A percentile compares a stretch with the other conserved stretches of the same genome.
These are phyloP conservation scores for Chondrostereum purpureum DNA, from an alignment of 1,284 basidiomycete species.

Conservation along the genomic window DNA sequence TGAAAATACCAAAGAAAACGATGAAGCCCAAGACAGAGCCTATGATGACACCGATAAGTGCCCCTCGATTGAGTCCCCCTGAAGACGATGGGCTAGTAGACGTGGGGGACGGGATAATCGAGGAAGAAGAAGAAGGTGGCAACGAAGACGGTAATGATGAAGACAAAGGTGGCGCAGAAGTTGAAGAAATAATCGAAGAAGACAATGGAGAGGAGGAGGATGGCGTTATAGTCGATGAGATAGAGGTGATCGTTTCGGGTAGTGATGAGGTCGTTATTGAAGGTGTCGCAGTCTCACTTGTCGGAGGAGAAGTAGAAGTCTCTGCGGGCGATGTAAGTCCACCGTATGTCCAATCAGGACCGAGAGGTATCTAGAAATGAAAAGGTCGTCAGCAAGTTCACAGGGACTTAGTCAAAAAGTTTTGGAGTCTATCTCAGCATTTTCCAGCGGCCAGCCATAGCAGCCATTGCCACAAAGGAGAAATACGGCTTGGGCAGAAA, in stretches of 20 bases:
- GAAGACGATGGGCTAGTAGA: slow-evolving; percentile 10
- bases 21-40: slow-evolving; percentile 34
- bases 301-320: slow-evolving; percentile 20
- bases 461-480: no score
- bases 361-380: slow-evolving; percentile 54
- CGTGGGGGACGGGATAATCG: slow-evolving; percentile 19
- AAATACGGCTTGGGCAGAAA: no score
- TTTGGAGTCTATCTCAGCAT: no score
- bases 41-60: slow-evolving; percentile 24
- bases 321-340: slow-evolving; percentile 47
- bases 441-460: no score
- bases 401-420: no score
- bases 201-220: slow-evolving; percentile 18
- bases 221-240: slow-evolving; percentile 18
- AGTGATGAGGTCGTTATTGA: slow-evolving; percentile 10
- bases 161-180: background rate
- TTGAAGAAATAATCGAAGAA: slow-evolving; percentile 9
- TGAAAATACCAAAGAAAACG: slow-evolving; percentile 23
- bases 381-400: slow-evolving; percentile 7
- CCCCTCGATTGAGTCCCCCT: slow-evolving; percentile 18
- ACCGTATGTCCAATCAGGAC: slow-evolving; percentile 60
- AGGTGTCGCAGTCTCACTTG: slow-evolving; percentile 19
- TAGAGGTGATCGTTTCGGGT: no score
- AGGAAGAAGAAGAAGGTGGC: slow-evolving; percentile 23
- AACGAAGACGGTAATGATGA: slow-evolving; percentile 5